Evolutionary conservation across 2,329 filamentous ascomycete genomes (phyloP).

Genomic region (Neophaeococcomyces mojaviensis): DNA sequence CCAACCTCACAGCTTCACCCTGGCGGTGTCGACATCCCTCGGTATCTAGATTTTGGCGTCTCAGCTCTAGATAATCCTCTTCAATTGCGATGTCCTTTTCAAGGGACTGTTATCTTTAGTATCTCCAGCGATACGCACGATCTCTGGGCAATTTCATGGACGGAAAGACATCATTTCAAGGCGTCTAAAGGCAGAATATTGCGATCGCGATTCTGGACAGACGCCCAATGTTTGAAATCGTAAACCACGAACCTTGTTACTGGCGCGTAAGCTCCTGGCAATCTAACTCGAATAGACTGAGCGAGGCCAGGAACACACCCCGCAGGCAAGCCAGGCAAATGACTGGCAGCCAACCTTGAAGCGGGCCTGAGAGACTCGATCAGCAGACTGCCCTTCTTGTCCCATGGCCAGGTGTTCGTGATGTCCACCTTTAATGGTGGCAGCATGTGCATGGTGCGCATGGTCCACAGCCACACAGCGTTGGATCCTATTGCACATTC

Average conservation of each 20-base stretch:
- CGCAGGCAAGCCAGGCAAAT: conserved; percentile 2
- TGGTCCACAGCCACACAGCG: conserved; percentile 8
- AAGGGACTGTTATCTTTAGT: neutral
- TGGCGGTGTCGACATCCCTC: neutral
- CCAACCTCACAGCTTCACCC: neutral
- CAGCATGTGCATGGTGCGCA: neutral
- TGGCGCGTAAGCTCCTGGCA: neutral
- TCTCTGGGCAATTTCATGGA: too few relatives aligned
- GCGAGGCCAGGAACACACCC: conserved; percentile 1
- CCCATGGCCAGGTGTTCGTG: neutral
- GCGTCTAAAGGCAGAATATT: neutral
- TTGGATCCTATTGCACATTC: conserved; percentile 7
- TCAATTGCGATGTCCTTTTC: neutral
- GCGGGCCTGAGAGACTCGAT: conserved; percentile 1
- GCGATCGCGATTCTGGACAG: neutral
- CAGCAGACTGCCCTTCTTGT: conserved; percentile 5
- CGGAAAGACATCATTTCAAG: neutral
- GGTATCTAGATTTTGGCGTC: neutral
- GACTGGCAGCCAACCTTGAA: neutral
- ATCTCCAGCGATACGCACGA: too few relatives aligned
- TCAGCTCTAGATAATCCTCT: neutral
- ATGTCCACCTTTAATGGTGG: conserved; percentile 1
- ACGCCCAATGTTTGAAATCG: conserved; percentile 1
- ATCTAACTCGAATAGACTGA: neutral
- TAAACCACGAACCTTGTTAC: neutral